Conservation (phyloP, 805 yeast genomes). For the Pichia cephalocereana region DNA sequence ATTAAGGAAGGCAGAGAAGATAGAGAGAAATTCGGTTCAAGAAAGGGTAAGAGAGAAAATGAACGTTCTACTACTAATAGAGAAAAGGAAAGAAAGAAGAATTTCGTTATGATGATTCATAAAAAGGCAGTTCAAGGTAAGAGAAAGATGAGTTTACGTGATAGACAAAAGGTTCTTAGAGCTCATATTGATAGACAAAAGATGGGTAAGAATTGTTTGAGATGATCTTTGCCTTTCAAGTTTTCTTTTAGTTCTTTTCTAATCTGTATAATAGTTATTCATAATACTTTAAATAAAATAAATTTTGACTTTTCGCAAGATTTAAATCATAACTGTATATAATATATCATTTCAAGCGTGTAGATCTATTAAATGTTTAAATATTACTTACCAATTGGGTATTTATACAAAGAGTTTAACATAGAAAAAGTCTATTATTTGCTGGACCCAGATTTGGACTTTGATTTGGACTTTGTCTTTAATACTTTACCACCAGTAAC, state of each 20-base stretch:
- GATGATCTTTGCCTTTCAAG: not conserved
- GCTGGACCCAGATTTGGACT: not conserved
- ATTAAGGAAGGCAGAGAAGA: slow-evolving; percentile 90
- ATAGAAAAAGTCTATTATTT: no score
- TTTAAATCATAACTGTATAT: no score
- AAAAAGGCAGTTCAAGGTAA: slow-evolving; percentile 92
- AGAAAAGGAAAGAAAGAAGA: slow-evolving; percentile 97
- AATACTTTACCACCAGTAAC: not conserved
- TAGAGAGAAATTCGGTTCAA: slow-evolving; percentile 82
- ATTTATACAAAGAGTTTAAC: no score
- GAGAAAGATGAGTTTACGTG: slow-evolving; percentile 80
- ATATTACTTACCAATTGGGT: no score
- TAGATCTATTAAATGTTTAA: no score
- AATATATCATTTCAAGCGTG: no score
- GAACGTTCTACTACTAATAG: slow-evolving; percentile 87
- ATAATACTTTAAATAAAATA: no score
- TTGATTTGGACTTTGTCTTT: not conserved
- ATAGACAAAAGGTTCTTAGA: slow-evolving; percentile 74
- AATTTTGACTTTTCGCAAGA: no score
- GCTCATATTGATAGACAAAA: slow-evolving; percentile 89
- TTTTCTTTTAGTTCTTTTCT: not conserved
- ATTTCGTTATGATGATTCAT: slow-evolving; percentile 97
- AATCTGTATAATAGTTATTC: not conserved
- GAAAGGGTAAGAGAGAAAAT: slow-evolving; percentile 68
- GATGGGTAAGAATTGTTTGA: slow-evolving; percentile 30